Evolutionary conservation across 805 yeast species (phyloP).

Genomic region (Wickerhamomyces chaumierensis): DNA sequence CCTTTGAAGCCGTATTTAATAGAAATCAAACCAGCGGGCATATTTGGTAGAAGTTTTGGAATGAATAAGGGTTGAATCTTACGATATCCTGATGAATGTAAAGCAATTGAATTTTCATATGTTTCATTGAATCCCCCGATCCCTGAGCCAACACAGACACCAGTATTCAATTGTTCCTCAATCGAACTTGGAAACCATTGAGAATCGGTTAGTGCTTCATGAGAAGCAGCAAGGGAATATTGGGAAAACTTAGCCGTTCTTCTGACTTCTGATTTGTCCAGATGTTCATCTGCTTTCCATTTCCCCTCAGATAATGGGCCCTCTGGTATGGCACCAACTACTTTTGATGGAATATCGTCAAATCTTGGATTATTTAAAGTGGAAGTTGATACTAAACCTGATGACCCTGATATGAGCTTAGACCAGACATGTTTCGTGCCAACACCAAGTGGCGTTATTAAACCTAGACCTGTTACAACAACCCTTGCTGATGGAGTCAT

Average conservation of each 20-base stretch:
- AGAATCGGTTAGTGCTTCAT: constrained; percentile 69
- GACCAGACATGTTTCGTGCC: constrained; percentile 48
- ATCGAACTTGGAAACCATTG: constrained; percentile 31
- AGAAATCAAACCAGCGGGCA: constrained; percentile 91
- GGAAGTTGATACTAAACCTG: constrained; percentile 51
- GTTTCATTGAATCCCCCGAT: constrained; percentile 78
- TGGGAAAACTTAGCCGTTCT: constrained; percentile 66
- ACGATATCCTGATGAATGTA: constrained; percentile 41
- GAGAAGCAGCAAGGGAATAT: constrained; percentile 65
- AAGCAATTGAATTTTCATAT: constrained; percentile 48
- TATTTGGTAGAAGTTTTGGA: constrained; percentile 74
- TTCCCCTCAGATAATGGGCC: constrained; percentile 31
- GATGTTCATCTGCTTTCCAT: constrained; percentile 43
- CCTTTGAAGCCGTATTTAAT: constrained; percentile 71
- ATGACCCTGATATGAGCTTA: constrained; percentile 34
- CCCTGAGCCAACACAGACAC: constrained; percentile 89
- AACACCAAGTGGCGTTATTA: constrained; percentile 77
- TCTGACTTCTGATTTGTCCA: constrained; percentile 31
- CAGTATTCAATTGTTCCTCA: constrained; percentile 29
- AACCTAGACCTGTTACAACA: constrained; percentile 87
- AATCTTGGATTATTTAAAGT: constrained; percentile 19
- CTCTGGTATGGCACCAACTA: constrained; percentile 64
- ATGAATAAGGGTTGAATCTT: constrained; percentile 78
- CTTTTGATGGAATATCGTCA: constrained; percentile 52
- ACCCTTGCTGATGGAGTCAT: constrained; percentile 33